A percentile compares a stretch with the other conserved stretches of the same genome.
Evolutionary conservation across 768 basidiomycete genomes (phyloP).

Genomic region (Fomitopsis serialis): DNA sequence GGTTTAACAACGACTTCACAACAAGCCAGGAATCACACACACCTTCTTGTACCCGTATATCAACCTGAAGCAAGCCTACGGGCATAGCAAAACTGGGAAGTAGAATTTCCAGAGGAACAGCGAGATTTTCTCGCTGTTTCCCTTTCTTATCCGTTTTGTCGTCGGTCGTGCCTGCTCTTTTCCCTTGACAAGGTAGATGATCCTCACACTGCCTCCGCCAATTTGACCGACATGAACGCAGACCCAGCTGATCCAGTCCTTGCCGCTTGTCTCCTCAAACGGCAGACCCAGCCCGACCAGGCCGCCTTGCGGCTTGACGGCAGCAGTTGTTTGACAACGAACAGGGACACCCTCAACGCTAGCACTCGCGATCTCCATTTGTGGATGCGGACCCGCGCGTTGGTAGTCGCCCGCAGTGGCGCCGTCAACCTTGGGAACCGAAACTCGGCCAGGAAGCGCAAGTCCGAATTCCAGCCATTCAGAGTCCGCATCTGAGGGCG

Average conservation of each 20-base stretch:
- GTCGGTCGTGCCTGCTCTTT: constrained; percentile 6
- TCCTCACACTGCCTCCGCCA: constrained; percentile 48
- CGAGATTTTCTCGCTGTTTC: constrained; percentile 25
- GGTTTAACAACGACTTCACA: neutral
- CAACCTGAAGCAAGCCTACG: constrained; percentile 60
- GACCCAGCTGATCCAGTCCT: constrained; percentile 63
- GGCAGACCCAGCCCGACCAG: constrained; percentile 29
- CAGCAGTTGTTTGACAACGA: constrained; percentile 46
- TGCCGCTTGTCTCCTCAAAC: constrained; percentile 49
- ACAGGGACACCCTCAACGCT: constrained; percentile 65
- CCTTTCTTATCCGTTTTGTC: constrained; percentile 29
- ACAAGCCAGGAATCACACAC: constrained; percentile 17
- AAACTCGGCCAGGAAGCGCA: constrained; percentile 31
- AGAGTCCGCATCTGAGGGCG: constrained; percentile 53
- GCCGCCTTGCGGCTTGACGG: constrained; percentile 31
- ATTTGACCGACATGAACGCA: constrained; percentile 49
- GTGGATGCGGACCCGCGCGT: constrained; percentile 27
- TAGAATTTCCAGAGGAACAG: constrained; percentile 37
- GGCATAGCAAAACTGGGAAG: constrained; percentile 73
- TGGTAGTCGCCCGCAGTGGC: neutral
- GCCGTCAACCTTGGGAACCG: constrained; percentile 2
- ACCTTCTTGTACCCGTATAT: constrained; percentile 51
- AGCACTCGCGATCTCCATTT: constrained; percentile 50
- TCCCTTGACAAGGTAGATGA: constrained; percentile 57
- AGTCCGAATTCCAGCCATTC: constrained; percentile 78